Conservation (phyloP, 441 rosid genomes). For the Bruguiera hainesii region DNA sequence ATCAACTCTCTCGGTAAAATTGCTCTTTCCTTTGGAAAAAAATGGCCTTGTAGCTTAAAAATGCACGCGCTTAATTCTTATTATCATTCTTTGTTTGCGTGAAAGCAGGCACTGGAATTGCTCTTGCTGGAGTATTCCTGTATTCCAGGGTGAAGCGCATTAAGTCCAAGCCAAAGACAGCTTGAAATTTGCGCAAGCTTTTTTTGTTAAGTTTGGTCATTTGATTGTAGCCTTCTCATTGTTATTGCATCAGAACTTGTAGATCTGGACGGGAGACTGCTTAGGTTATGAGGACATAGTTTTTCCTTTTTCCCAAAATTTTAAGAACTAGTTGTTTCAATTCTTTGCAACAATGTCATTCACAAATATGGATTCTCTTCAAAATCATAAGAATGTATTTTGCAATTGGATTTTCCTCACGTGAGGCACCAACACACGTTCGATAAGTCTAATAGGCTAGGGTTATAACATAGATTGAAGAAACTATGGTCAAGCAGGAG, state of each 20-base stretch:
- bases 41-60: not conserved
- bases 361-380: no score
- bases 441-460: no score
- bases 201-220: slow-evolving; percentile 22
- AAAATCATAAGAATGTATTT: no score
- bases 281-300: not conserved
- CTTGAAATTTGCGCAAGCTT: slow-evolving; percentile 29
- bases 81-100: not conserved
- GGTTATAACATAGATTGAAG: no score
- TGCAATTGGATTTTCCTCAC: no score
- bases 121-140: slow-evolving; percentile 88
- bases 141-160: slow-evolving; percentile 95
- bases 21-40: slow-evolving; percentile 3
- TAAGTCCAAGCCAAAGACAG: slow-evolving; percentile 80
- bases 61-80: not conserved
- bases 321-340: not conserved
- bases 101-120: slow-evolving; percentile 80
- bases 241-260: slow-evolving; percentile 16
- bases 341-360: not conserved
- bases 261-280: slow-evolving; percentile 21
- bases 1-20: slow-evolving; percentile 76
- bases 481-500: no score
- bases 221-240: slow-evolving; percentile 3
- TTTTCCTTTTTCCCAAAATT: not conserved
- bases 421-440: no score